Conservation (phyloP, 2,329 filamentous ascomycete species). For the Didymella pinodella region DNA sequence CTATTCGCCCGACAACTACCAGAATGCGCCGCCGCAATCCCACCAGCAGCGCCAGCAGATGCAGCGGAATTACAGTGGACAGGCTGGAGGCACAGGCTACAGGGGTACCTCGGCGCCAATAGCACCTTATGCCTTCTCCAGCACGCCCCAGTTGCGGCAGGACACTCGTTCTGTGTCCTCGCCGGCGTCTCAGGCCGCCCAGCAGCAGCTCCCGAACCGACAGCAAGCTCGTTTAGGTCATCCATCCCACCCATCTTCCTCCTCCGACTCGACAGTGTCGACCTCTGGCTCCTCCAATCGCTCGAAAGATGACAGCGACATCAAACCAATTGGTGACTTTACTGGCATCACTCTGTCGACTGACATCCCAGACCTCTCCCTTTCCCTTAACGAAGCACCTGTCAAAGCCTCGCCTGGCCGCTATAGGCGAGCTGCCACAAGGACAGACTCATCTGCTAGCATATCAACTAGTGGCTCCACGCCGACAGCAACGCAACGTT, state of each 20-base stretch:
- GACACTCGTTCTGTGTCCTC: constrained; percentile 65
- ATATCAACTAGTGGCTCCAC: constrained; percentile 39
- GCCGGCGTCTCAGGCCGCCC: constrained; percentile 55
- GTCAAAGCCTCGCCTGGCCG: constrained; percentile 79
- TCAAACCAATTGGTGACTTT: constrained; percentile 49
- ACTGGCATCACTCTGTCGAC: constrained; percentile 60
- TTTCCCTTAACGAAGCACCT: constrained; percentile 64
- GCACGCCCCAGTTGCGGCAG: constrained; percentile 63
- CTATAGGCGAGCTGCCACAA: constrained; percentile 74
- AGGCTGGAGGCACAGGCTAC: constrained; percentile 51
- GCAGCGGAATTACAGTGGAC: constrained; percentile 54
- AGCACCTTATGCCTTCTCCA: constrained; percentile 60
- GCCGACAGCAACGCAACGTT: constrained; percentile 44
- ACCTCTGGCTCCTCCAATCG: constrained; percentile 61
- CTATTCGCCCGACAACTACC: constrained; percentile 59
- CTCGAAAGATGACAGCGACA: constrained; percentile 61
- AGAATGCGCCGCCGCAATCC: constrained; percentile 48
- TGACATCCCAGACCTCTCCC: constrained; percentile 62
- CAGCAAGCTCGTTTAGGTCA: constrained; percentile 44
- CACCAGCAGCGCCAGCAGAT: constrained; percentile 44
- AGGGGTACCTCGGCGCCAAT: constrained; percentile 56
- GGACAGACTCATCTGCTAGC: constrained; percentile 58
- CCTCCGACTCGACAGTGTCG: constrained; percentile 55
- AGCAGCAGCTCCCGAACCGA: constrained; percentile 39
- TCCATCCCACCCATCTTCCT: constrained; percentile 52